These are phyloP conservation scores for Saussurea involucrata DNA, from an alignment of 129 eudicot species.

Conservation along the genomic window DNA sequence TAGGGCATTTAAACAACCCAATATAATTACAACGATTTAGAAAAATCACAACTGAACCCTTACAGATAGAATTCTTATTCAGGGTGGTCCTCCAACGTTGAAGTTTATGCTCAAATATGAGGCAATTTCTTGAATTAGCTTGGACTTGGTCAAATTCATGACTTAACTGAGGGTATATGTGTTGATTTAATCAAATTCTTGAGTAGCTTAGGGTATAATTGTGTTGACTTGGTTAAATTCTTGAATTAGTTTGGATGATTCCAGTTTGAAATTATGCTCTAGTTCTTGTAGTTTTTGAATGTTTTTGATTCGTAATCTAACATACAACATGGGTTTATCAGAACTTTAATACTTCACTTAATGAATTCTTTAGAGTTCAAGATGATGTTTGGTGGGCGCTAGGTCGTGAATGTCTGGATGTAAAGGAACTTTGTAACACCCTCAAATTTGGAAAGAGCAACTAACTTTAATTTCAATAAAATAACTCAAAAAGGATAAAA, in stretches of 20 bases:
- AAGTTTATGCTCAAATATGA: slow-evolving; percentile 5
- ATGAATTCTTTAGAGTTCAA: slow-evolving; percentile 47
- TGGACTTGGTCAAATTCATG: not conserved
- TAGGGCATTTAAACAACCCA: not conserved
- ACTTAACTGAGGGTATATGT: not conserved
- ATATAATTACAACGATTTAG: no score
- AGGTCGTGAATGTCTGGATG: no score
- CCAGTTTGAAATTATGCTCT: not conserved
- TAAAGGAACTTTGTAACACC: no score
- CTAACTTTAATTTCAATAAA: no score
- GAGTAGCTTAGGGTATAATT: not conserved
- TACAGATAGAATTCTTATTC: not conserved
- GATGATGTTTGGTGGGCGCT: slow-evolving; percentile 45
- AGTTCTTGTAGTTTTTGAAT: not conserved
- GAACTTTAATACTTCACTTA: not conserved
- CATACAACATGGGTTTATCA: slow-evolving; percentile 2
- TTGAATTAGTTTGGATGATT: not conserved
- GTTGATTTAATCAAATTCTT: no score
- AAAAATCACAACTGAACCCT: no score
- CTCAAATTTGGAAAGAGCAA: no score
- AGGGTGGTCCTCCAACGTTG: not conserved
- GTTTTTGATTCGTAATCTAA: not conserved
- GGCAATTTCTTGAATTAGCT: slow-evolving; percentile 2
- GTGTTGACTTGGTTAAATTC: not conserved
- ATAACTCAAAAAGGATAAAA: no score